Base-by-base conservation (phyloP, 805 yeast genomes). In the Hanseniaspora vineae region DNA sequence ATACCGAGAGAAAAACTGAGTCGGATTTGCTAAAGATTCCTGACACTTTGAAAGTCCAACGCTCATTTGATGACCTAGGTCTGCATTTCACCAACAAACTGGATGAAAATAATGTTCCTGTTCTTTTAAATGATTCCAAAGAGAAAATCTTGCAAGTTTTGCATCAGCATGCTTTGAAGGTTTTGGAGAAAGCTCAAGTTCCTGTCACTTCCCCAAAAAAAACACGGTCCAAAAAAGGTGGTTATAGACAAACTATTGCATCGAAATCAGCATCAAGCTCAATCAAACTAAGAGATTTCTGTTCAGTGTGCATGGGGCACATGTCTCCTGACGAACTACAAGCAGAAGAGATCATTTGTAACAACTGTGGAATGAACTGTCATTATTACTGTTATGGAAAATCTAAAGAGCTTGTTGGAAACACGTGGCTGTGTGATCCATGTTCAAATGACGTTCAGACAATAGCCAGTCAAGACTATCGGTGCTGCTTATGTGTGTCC, bases 351-450 rank as follows among this genome's bases (percentile, higher is more conserved):
- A 54, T 66, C 2, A 63, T 70, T 0, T 87, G 96, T 60, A 57
- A 68, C 2, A 67, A 70, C 31, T 88, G 96, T 67, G 84, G 84
- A 0, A 64, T 85, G 32, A 71, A 70, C 47, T 86, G 81, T 2
- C 96, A 88, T 59, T 67, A 75, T 2, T 61, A 72, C 0, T 88
- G 96, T 56, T 81, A 80, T 57, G 95, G 94, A 0, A 44, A 48
- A 42, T 51, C 53, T 1, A 40, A 48, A 51, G 31, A 49, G 19
- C 12, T 47, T 53, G 20, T 57, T 49, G 45, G 46, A 15, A 44
- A 58, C 33, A 73, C 72, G 48, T 87, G 96, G 96, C 65, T 71
- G 23, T 88, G 96, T 65, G 95, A 86, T 55, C 70, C 79, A 1
- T 88, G 96, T 58, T 69, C 78, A 4, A 85, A 86, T 57, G 82